A percentile compares a stretch with the other conserved stretches of the same genome.
phyloP scores from a whole-genome alignment of 1,284 basidiomycete genomes.

The Peniophora sp. region DNA sequence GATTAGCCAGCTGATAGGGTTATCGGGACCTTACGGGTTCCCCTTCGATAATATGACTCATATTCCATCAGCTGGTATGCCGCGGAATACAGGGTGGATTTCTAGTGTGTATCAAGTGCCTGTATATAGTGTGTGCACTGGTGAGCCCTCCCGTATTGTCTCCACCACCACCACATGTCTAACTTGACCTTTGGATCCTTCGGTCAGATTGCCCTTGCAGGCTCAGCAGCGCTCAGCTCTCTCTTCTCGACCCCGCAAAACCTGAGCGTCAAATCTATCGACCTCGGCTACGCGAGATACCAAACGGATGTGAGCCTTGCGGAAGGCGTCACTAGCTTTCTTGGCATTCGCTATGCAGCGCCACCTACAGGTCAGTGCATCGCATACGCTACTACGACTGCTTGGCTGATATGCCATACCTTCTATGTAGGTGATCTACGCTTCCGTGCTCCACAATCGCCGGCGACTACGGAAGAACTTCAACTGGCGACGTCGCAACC shows the following conservation, averaged over 20 bases:
- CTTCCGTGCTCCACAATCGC: slow-evolving; percentile 7
- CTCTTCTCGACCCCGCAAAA: neutral
- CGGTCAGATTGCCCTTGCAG: too few relatives aligned
- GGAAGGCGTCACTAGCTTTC: slow-evolving; percentile 5
- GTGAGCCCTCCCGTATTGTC: too few relatives aligned
- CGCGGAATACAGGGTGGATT: too few relatives aligned
- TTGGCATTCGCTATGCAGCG: slow-evolving; percentile 9
- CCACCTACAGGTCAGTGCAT: slow-evolving; percentile 7
- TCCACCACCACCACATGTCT: too few relatives aligned
- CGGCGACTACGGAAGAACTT: slow-evolving; percentile 1
- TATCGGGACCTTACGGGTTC: too few relatives aligned
- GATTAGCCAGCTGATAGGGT: too few relatives aligned
- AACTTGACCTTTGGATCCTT: too few relatives aligned
- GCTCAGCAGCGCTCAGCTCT: too few relatives aligned
- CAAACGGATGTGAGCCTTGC: neutral
- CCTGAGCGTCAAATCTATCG: neutral
- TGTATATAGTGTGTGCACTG: too few relatives aligned
- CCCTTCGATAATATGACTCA: too few relatives aligned
- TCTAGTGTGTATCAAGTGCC: too few relatives aligned
- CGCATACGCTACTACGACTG: neutral
- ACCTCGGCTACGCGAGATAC: neutral
- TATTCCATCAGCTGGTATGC: too few relatives aligned
- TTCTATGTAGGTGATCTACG: slow-evolving; percentile 4
- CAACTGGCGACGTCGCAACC: slow-evolving; percentile 7
- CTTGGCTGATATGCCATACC: neutral